Evolutionary conservation across 352 stramenopile genomes (phyloP), one percentile per base, ranked within the genome.

Genomic region (Pilasporangium apinafurcum): DNA sequence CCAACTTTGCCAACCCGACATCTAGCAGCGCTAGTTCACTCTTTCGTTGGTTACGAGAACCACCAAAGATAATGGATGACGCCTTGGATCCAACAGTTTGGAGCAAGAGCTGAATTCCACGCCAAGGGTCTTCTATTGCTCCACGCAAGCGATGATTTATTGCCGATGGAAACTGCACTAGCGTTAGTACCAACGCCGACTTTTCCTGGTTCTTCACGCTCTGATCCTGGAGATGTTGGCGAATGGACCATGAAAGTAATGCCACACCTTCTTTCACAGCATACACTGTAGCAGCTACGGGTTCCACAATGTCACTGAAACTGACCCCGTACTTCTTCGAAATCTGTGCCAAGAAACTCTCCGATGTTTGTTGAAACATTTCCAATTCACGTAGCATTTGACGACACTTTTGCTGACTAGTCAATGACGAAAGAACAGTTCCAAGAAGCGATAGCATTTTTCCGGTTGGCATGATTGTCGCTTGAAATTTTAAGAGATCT

Each of bases 281-380:
- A 30, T 78, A 83, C 22, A 95, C 76, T n/a, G 78, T 62, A 0
- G 79, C 69, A 0, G 58, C 59, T 16, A 96, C 53, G 13, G 87
- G 86, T 38, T 93, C 76, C 10, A 95, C 44, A 12, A 96, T 72
- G 57, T 96, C 87, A 25, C 71, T 66, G 48, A 92, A 96, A 24
- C 62, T 79, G 14, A 68, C 63, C 0, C 51, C 59, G 62, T 82
- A 96, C 46, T 90, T 89, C 29, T 69, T 68, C 7, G 59, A 51
- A 26, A 94, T 21, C 41, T 87, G 82, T 25, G 59, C 39, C 16
- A 84, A 21, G 33, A 92, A 92, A 41, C 70, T 92, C 14, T 93
- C 77, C 7, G 79, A 91, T 6, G 82, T 94, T 35, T 92, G 80
- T 48, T 95, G 81, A 33, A 95, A 89, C 70, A 92, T 86, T n/a